Percentiles rank a stretch among this genome's conserved stretches.
Conservation (phyloP, 2,329 filamentous ascomycete species). For the Pseudopithomyces chartarum region DNA sequence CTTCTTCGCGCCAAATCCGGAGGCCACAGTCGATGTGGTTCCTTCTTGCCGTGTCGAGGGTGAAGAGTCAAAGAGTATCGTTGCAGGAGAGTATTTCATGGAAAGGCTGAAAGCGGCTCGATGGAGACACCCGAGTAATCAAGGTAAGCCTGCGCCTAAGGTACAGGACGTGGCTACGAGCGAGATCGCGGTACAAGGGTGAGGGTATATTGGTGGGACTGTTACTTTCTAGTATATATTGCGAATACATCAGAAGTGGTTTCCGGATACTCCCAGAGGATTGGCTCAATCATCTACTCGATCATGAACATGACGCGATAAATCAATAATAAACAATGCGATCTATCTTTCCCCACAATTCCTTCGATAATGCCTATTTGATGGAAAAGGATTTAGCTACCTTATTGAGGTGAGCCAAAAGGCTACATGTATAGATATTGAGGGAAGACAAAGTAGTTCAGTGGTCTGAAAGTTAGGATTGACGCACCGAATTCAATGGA, state of each 20-base stretch:
- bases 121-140: conserved; percentile 11
- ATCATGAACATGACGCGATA: too few species aligned
- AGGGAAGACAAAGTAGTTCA: too few species aligned
- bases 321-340: too few species aligned
- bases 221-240: too few species aligned
- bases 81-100: conserved; percentile 12
- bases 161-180: not conserved
- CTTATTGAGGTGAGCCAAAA: too few species aligned
- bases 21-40: conserved; percentile 17
- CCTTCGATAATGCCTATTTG: not conserved
- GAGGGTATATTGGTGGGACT: not conserved
- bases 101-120: conserved; percentile 13
- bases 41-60: conserved; percentile 6
- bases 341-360: too few species aligned
- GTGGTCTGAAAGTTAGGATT: too few species aligned
- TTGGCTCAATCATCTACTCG: too few species aligned
- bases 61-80: conserved; percentile 3
- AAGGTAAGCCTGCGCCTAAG: not conserved
- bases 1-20: conserved; percentile 30
- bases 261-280: too few species aligned
- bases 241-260: too few species aligned
- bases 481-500: too few species aligned
- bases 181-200: not conserved
- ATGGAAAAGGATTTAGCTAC: not conserved
- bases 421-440: too few species aligned